Evolutionary conservation across 495 filamentous ascomycete species (phyloP).

Genomic region (Xeromyces bisporus): DNA sequence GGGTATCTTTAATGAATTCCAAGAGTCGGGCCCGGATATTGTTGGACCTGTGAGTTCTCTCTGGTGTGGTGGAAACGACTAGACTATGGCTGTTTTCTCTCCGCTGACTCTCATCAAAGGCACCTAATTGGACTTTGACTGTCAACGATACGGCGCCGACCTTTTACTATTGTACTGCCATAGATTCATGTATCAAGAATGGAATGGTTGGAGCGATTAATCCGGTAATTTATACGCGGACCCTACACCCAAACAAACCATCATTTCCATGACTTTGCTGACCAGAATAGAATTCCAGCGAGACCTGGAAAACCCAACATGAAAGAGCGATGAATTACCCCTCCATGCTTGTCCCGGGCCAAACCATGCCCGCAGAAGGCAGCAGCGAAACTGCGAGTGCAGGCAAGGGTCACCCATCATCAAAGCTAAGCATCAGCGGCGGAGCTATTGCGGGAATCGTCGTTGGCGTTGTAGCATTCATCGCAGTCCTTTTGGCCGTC

Average conservation of each 20-base stretch:
- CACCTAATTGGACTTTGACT: constrained; percentile 20
- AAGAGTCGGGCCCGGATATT: constrained; percentile 13
- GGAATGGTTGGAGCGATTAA: constrained; percentile 30
- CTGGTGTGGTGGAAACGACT: not conserved
- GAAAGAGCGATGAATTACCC: constrained; percentile 14
- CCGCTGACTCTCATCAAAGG: constrained; percentile 3
- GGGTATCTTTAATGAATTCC: constrained; percentile 15
- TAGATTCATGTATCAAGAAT: constrained; percentile 22
- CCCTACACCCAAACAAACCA: not conserved
- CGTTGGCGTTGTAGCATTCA: constrained; percentile 15
- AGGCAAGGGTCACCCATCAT: constrained; percentile 3
- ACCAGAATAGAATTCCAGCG: constrained; percentile 17
- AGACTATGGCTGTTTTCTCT: not conserved
- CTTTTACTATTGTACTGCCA: constrained; percentile 26
- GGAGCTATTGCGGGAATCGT: constrained; percentile 25
- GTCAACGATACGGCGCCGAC: constrained; percentile 22
- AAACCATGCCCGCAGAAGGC: constrained; percentile 22
- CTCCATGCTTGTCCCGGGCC: constrained; percentile 25
- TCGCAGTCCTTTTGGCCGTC: constrained; percentile 16
- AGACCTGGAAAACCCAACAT: constrained; percentile 19
- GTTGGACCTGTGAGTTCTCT: constrained; percentile 13
- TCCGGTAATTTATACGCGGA: constrained; percentile 8
- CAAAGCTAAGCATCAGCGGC: constrained; percentile 8
- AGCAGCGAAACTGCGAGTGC: constrained; percentile 1
- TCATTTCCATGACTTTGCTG: not conserved